Base-by-base conservation (phyloP, 129 eudicot genomes). In the Artemisia annua region DNA sequence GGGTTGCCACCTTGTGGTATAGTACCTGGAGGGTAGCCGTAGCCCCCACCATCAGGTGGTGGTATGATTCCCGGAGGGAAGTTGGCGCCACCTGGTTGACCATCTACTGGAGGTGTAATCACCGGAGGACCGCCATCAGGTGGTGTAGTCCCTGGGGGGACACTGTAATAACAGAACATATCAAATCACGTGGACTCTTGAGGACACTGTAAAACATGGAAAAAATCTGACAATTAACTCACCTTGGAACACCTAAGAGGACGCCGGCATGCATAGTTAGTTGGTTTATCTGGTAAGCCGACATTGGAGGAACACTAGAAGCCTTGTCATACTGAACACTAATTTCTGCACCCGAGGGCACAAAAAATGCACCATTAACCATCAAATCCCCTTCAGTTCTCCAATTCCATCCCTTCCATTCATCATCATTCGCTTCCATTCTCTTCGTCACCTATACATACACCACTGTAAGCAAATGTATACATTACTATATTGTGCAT, bases 341-440 rank as follows among this genome's bases (percentile, higher is more conserved):
- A 13, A 81, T 44, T 19, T 83, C 95, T 30, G 70, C 87, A 78
- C 99, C 99, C 0, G 99, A 95, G 11, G 99, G 95, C 17, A 88
- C 96, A 72, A 95, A 95, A 74, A 86, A 88, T 11, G 99, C 99
- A 46, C 97, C 97, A 26, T 91, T 91, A 22, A 86, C 96, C 97
- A 91, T 75, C 32, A 79, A 49, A 75, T 91, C 97, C 26, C 93
- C 97, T 14, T 88, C 91, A 1, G 96, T 59, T 74, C 93, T 88
- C 97, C 97, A 91, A 52, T 91, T 87, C 97, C 97, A 91, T 15
- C 70, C 75, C n/a, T 75, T 74, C 97, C 97, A 91, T 54, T 87
- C 82, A 24, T 86, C 85, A 65, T 83, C 86, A 55, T 83, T 75
- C 1, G 93, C 67, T 18, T 85, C 94, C 87, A 86, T 84, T 48